These are phyloP conservation scores for Aspergillus sp. DNA, from an alignment of 2,329 filamentous ascomycete species.

Conservation along the genomic window DNA sequence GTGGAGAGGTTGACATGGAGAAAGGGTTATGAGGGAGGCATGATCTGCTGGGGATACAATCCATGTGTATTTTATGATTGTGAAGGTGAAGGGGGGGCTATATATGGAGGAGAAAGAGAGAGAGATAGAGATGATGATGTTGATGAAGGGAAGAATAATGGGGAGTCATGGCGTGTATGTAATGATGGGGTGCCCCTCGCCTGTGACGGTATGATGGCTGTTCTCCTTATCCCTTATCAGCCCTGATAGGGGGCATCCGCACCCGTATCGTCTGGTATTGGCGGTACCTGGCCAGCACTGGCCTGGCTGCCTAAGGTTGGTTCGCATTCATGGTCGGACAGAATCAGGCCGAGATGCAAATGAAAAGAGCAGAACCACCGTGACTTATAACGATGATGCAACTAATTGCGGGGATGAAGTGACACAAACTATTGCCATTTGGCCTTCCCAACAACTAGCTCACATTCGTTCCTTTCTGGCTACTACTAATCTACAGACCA, in stretches of 20 bases:
- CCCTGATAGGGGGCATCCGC: neutral
- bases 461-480: no score
- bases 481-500: no score
- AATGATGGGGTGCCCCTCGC: neutral
- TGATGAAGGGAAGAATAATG: neutral
- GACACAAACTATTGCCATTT: neutral
- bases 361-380: neutral
- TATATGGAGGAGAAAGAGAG: neutral
- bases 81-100: neutral
- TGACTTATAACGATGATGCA: neutral
- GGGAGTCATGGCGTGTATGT: slow-evolving; percentile 3
- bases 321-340: neutral
- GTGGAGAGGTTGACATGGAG: slow-evolving; percentile 6
- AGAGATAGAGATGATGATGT: neutral
- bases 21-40: slow-evolving; percentile 9
- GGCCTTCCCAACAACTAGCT: no score
- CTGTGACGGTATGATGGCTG: neutral
- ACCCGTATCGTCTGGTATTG: neutral
- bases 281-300: neutral
- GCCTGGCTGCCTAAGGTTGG: neutral
- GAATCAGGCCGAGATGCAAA: neutral
- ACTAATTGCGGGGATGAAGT: neutral
- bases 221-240: neutral
- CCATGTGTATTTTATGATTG: neutral
- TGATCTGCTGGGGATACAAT: slow-evolving; percentile 1